These are phyloP conservation scores for Hepatocystis sp. DNA, from an alignment of 169 alveolate genomes.

Conservation along the genomic window DNA sequence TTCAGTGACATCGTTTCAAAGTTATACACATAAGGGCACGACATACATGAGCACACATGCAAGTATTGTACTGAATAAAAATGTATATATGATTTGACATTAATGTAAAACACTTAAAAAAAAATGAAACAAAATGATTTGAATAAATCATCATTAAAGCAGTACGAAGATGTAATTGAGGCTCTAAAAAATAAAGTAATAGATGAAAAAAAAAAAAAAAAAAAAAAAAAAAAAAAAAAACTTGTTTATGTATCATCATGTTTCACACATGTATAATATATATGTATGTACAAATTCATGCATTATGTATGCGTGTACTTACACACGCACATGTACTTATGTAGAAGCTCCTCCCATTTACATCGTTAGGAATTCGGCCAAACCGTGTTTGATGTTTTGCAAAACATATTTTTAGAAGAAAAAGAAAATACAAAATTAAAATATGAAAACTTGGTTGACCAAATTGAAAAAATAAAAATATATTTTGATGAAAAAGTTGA, in stretches of 20 bases:
- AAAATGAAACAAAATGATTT: conserved; percentile 5
- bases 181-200: conserved; percentile 36
- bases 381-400: conserved; percentile 61
- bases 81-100: no score
- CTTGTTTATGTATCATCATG: neutral
- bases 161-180: conserved; percentile 15
- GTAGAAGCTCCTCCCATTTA: neutral
- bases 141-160: conserved; percentile 3
- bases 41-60: no score
- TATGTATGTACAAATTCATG: neutral
- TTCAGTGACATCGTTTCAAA: no score
- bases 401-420: conserved; percentile 62
- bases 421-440: conserved; percentile 32
- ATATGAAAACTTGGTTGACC: conserved; percentile 48
- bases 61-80: no score
- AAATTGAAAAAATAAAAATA: conserved; percentile 53
- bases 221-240: no score
- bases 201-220: no score
- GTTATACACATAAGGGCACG: no score
- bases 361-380: conserved; percentile 17
- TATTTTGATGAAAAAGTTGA: conserved; percentile 74
- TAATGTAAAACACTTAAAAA: conserved; percentile 1
- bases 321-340: neutral
- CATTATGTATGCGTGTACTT: neutral
- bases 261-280: neutral